Evolutionary conservation across 1,139 yeast species (phyloP).

Genomic region (Blastobotrys buckinghamii): DNA sequence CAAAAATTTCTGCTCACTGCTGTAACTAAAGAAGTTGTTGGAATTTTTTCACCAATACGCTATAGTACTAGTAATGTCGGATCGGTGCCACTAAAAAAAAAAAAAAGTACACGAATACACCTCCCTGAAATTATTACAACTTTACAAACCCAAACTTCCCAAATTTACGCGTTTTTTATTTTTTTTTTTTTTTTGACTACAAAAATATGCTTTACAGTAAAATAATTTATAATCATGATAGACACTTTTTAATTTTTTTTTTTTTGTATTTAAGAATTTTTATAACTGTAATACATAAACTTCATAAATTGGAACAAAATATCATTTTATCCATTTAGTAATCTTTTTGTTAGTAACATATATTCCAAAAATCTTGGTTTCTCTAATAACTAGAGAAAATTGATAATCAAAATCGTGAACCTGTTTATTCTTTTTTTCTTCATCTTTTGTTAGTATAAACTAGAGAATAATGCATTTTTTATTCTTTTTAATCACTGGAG

Average conservation of each 20-base stretch:
- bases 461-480: conserved; percentile 79
- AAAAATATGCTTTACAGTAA: too few relatives aligned
- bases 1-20: too few relatives aligned
- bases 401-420: not conserved
- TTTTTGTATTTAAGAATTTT: not conserved
- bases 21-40: not conserved
- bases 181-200: not conserved
- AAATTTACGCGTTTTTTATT: not conserved
- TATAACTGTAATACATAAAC: not conserved
- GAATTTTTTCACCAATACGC: not conserved
- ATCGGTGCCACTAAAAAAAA: too few relatives aligned
- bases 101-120: too few relatives aligned
- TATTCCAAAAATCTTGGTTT: too few relatives aligned
- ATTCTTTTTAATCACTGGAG: conserved; percentile 78
- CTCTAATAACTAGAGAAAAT: not conserved
- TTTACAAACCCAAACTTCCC: too few relatives aligned
- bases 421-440: not conserved
- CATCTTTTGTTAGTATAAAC: not conserved
- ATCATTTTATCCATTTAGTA: not conserved
- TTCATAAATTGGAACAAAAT: not conserved
- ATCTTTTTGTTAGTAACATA: too few relatives aligned
- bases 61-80: too few relatives aligned
- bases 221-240: not conserved
- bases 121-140: not conserved
- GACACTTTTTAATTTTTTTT: not conserved